Conservation (phyloP, 805 yeast species). For the Ogataea populi-albae region DNA sequence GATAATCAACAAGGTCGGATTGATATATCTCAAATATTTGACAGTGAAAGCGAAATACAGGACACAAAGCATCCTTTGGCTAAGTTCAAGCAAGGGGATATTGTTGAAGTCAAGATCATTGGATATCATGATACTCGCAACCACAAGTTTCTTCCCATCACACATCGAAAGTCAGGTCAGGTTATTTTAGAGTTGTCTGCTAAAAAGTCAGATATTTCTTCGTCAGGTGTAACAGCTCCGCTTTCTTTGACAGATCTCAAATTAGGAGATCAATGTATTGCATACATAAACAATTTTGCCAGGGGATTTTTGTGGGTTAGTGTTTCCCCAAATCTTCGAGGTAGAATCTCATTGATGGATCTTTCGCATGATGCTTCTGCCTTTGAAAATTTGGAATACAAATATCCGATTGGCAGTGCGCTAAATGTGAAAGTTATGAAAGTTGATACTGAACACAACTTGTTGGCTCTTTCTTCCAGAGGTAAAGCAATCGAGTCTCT, state of each 20-base stretch:
- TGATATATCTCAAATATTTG: conserved; percentile 70
- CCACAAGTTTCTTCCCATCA: conserved; percentile 63
- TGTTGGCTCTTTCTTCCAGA: conserved; percentile 51
- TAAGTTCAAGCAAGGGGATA: conserved; percentile 55
- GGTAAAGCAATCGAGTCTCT: conserved; percentile 37
- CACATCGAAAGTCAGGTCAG: conserved; percentile 55
- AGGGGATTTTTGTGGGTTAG: conserved; percentile 66
- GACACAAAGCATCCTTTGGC: conserved; percentile 58
- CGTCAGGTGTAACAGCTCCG: conserved; percentile 22
- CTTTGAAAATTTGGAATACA: conserved; percentile 48
- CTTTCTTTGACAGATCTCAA: conserved; percentile 41
- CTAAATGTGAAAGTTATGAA: conserved; percentile 53
- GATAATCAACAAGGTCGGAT: conserved; percentile 78
- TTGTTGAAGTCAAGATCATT: conserved; percentile 60
- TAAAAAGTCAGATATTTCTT: conserved; percentile 39
- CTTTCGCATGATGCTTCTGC: conserved; percentile 51
- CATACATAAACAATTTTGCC: conserved; percentile 63
- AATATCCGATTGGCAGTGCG: conserved; percentile 72
- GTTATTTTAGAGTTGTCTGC: conserved; percentile 64
- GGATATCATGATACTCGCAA: conserved; percentile 74
- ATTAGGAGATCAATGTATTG: conserved; percentile 51
- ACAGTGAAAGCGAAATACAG: conserved; percentile 48
- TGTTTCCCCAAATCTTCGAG: conserved; percentile 64
- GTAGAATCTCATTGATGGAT: conserved; percentile 64
- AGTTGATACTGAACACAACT: conserved; percentile 51